These are phyloP conservation scores for Tephrocybe sp. DNA, from an alignment of 768 basidiomycete genomes.

Conservation along the genomic window DNA sequence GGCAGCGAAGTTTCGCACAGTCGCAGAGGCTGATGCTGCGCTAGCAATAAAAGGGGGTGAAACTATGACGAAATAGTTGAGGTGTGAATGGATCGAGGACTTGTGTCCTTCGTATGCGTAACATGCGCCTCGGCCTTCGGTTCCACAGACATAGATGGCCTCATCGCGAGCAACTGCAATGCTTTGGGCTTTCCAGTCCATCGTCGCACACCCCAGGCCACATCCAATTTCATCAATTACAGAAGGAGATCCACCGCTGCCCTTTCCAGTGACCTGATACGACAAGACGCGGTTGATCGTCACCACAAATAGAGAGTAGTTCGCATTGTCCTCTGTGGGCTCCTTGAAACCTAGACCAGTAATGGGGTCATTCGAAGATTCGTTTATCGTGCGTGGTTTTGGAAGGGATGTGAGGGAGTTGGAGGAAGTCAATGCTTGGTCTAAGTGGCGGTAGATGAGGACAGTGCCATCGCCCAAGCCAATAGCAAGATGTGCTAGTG, in stretches of 20 bases:
- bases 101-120: slow-evolving; percentile 92
- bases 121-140: slow-evolving; percentile 78
- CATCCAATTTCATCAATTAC: slow-evolving; percentile 87
- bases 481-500: slow-evolving; percentile 81
- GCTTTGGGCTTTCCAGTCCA: slow-evolving; percentile 70
- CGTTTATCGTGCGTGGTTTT: slow-evolving; percentile 81
- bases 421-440: slow-evolving; percentile 81
- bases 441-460: slow-evolving; percentile 84
- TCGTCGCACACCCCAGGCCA: slow-evolving; percentile 78
- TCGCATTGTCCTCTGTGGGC: slow-evolving; percentile 41
- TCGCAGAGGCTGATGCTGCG: slow-evolving; percentile 63
- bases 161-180: slow-evolving; percentile 89
- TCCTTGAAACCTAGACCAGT: slow-evolving; percentile 90
- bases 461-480: slow-evolving; percentile 96
- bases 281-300: slow-evolving; percentile 80
- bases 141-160: slow-evolving; percentile 83
- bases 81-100: slow-evolving; percentile 68
- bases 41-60: slow-evolving; percentile 79
- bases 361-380: slow-evolving; percentile 83
- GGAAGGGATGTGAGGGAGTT: slow-evolving; percentile 73
- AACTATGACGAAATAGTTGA: slow-evolving; percentile 87
- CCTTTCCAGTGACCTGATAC: slow-evolving; percentile 71
- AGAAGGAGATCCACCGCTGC: slow-evolving; percentile 60
- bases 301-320: slow-evolving; percentile 76
- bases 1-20: slow-evolving; percentile 72